Conservation (phyloP, 805 yeast genomes). For the Candida glaebosa region DNA sequence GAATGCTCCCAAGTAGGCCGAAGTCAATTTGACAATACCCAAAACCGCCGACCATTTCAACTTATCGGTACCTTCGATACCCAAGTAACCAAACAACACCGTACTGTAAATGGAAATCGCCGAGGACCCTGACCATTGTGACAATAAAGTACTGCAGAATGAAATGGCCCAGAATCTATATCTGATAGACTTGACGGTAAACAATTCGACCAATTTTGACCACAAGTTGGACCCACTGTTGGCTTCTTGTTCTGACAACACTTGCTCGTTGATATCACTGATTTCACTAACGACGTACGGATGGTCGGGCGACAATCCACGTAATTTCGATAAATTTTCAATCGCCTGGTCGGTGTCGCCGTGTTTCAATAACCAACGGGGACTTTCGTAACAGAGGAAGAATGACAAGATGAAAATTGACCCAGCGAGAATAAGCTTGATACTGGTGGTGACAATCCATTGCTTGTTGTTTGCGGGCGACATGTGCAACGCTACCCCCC, state of each 20-base stretch:
- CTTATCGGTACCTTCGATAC: conserved; percentile 36
- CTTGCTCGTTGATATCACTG: conserved; percentile 45
- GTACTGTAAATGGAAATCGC: conserved; percentile 55
- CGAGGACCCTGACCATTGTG: conserved; percentile 56
- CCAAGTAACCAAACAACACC: conserved; percentile 44
- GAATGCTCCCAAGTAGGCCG: conserved; percentile 48
- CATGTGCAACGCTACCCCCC: conserved; percentile 17
- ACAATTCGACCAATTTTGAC: conserved; percentile 25
- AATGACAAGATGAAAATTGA: conserved; percentile 37
- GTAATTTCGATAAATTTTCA: conserved; percentile 33
- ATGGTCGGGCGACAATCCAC: conserved; percentile 43
- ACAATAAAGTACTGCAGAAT: conserved; percentile 40
- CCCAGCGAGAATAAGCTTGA: conserved; percentile 48
- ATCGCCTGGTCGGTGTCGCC: conserved; percentile 37
- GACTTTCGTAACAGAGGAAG: conserved; percentile 42
- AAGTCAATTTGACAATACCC: conserved; percentile 47
- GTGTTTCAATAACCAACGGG: conserved; percentile 47
- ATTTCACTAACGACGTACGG: conserved; percentile 48
- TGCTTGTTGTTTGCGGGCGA: conserved; percentile 24
- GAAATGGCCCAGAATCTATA: conserved; percentile 43
- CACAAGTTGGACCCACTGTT: conserved; percentile 15
- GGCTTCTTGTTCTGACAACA: conserved; percentile 25
- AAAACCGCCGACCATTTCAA: conserved; percentile 47
- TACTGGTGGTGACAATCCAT: conserved; percentile 48
- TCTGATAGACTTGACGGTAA: conserved; percentile 31